Percentiles rank a stretch among this genome's conserved stretches.
These are phyloP conservation scores for Hypomyces rosellus DNA, from an alignment of 2,329 filamentous ascomycete species.

Conservation along the genomic window DNA sequence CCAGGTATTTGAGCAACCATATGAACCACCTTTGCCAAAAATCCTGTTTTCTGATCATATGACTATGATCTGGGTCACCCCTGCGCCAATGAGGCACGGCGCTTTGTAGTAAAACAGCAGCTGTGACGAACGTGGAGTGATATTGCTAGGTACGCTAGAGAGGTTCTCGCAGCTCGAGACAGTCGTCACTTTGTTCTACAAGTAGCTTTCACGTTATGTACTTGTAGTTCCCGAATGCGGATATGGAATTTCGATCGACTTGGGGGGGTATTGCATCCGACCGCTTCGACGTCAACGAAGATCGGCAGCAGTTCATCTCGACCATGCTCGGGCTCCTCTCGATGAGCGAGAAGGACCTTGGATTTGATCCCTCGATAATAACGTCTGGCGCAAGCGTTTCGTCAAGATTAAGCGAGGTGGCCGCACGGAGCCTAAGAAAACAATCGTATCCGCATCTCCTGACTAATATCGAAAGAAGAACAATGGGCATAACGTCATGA, in stretches of 20 bases:
- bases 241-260: conserved; percentile 41
- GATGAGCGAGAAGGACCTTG: conserved; percentile 19
- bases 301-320: conserved; percentile 34
- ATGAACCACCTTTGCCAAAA: too few species aligned
- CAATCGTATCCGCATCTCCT: too few species aligned
- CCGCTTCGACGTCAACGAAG: conserved; percentile 39
- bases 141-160: conserved; percentile 37
- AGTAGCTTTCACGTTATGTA: conserved; percentile 43
- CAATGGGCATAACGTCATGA: too few species aligned
- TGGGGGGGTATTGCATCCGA: conserved; percentile 36
- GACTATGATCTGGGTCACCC: too few species aligned
- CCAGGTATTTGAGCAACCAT: too few species aligned
- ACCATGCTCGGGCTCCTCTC: conserved; percentile 35
- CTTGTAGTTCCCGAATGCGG: conserved; percentile 32
- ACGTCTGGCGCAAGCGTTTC: background rate
- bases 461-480: too few species aligned
- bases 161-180: conserved; percentile 36
- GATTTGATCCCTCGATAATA: conserved; percentile 38
- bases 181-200: conserved; percentile 33
- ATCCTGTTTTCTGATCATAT: too few species aligned
- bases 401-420: conserved; percentile 9
- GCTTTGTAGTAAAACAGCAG: too few species aligned
- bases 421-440: conserved; percentile 18
- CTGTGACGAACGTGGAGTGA: conserved; percentile 26
- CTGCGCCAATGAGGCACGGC: too few species aligned